These are phyloP conservation scores for Termitomyces titanicus DNA, from an alignment of 768 basidiomycete genomes.

Conservation along the genomic window DNA sequence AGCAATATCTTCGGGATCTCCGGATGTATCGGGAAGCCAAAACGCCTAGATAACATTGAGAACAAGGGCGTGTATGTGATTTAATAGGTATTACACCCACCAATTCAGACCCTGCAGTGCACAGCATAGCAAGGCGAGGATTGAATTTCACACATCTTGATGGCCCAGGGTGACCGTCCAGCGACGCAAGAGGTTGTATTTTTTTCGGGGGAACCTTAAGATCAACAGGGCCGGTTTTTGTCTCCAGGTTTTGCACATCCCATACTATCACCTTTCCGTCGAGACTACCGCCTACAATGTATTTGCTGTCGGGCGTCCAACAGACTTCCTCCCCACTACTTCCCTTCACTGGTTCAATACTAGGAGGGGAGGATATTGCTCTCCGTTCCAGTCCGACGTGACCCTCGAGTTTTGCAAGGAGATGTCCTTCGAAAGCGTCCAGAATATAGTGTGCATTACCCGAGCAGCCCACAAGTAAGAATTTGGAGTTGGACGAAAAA, in stretches of 20 bases:
- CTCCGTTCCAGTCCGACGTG: constrained; percentile 80
- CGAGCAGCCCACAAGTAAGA: constrained; percentile 88
- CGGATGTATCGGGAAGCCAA: constrained; percentile 53
- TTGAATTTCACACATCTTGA: constrained; percentile 88
- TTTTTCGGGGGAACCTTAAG: constrained; percentile 48
- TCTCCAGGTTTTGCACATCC: constrained; percentile 71
- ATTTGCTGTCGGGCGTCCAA: constrained; percentile 96
- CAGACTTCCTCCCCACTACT: constrained; percentile 90
- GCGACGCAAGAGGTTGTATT: constrained; percentile 34
- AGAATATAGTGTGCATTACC: constrained; percentile 90
- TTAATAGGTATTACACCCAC: constrained; percentile 42
- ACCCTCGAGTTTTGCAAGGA: constrained; percentile 84
- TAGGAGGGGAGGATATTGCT: constrained; percentile 41
- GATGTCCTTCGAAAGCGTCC: constrained; percentile 83
- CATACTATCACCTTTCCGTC: constrained; percentile 86
- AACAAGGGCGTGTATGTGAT: neutral
- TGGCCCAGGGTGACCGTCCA: constrained; percentile 83
- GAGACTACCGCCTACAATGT: constrained; percentile 77
- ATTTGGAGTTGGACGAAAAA: constrained; percentile 90
- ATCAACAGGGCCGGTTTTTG: constrained; percentile 49
- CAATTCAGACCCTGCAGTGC: constrained; percentile 77
- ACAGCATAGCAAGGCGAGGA: constrained; percentile 86
- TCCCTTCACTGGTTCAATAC: constrained; percentile 70
- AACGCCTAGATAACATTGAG: constrained; percentile 31
- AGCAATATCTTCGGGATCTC: constrained; percentile 67